Evolutionary conservation across 352 stramenopile genomes (phyloP), one percentile per base, ranked within the genome.

Genomic region (Thraustotheca clavata): DNA sequence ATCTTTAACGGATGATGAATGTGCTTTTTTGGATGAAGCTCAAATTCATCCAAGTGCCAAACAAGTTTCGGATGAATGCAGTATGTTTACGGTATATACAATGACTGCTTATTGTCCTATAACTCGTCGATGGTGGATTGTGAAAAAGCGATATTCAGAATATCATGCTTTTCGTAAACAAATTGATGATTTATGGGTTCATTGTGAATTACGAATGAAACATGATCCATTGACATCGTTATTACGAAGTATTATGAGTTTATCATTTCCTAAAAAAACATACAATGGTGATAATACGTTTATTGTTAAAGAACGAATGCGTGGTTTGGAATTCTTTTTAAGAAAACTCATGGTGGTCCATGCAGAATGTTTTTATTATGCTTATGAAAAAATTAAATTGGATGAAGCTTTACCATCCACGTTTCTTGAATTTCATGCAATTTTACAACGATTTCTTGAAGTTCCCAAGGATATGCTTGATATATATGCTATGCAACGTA

Each of bases 41-140:
- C 43, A 52, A 11, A 31, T 52, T 9, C n/a, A 52, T 31, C 43
- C 43, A 7, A 35, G 43, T 31, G 43, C 43, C 24, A 52, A 24
- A 2, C 43, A 52, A 31, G 43, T 52, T 11, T 24, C 34, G 24
- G 43, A 52, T 8, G 43, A 24, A 6, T 24, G 24, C 11, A 14
- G 7, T 9, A 52, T 52, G 43, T 61, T 34, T 38, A 61, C 52
- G 52, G 35, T 61, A 9, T 61, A 61, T 26, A 61, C 34, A 16
- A 61, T 61, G 52, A 61, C 52, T 2, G 52, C 34, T 11, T 61
- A 61, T 12, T 61, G 52, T 38, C 52, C 52, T 16, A 61, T 61
- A 34, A 61, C 52, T 16, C 29, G 34, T n/a, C 29, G 34, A 4
- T 61, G 52, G 52, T 61, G 52, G 52, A 34, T 61, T 20, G 52